Conservation (phyloP, 768 basidiomycete genomes). For the Psilocybe subaeruginosa region DNA sequence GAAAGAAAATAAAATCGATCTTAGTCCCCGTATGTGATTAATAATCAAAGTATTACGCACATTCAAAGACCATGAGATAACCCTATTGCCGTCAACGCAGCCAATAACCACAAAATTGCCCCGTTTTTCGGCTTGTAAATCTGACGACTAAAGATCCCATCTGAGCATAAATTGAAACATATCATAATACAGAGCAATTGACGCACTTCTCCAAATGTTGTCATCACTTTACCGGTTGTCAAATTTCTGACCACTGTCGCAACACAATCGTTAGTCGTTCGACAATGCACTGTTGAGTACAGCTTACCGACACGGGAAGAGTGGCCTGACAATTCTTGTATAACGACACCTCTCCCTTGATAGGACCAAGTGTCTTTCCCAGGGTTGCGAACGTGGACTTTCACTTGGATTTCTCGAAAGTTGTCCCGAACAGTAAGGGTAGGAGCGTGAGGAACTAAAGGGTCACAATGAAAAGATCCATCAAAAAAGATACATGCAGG, state of each 20-base stretch:
- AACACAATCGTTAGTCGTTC: not conserved
- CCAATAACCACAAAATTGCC: conserved; percentile 88
- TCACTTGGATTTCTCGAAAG: conserved; percentile 81
- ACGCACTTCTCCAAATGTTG: conserved; percentile 46
- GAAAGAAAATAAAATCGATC: not conserved
- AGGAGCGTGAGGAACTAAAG: conserved; percentile 13
- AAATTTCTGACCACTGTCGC: conserved; percentile 62
- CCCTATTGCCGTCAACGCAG: conserved; percentile 71
- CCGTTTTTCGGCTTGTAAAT: conserved; percentile 75
- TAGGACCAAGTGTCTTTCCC: conserved; percentile 84
- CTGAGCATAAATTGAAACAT: not conserved
- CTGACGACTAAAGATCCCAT: conserved; percentile 10
- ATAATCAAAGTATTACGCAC: conserved; percentile 41
- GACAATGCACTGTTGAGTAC: not conserved
- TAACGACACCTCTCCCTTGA: conserved; percentile 75
- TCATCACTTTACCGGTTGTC: conserved; percentile 68
- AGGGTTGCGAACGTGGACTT: conserved; percentile 81
- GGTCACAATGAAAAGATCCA: not conserved
- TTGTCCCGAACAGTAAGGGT: conserved; percentile 45
- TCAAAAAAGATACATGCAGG: not conserved
- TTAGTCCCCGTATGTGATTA: not conserved
- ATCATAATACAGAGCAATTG: not conserved
- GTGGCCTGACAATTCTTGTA: conserved; percentile 76
- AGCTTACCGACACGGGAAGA: conserved; percentile 79
- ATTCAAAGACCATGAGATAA: conserved; percentile 86